Evolutionary conservation across 1,284 basidiomycete species (phyloP).

Genomic region (Ustilago tritici): DNA sequence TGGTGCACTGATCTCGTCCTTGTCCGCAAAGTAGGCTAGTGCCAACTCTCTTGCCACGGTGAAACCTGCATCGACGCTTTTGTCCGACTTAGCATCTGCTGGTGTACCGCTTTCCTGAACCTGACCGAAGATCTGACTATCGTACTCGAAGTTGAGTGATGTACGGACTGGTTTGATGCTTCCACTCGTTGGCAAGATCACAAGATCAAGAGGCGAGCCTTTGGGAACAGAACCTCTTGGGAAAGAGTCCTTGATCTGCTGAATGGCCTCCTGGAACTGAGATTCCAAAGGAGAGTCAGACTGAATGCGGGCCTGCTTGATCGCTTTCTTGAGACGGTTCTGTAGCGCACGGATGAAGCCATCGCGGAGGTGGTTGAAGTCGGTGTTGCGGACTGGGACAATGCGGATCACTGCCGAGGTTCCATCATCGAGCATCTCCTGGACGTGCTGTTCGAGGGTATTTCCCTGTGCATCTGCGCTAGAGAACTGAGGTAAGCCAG

Average conservation of each 20-base stretch:
- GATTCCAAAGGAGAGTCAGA: conserved; percentile 20
- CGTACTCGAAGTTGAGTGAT: conserved; percentile 50
- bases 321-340: conserved; percentile 75
- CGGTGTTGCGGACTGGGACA: conserved; percentile 84
- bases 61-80: conserved; percentile 24
- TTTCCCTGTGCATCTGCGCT: neutral
- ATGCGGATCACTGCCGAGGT: conserved; percentile 51
- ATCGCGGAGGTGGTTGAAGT: conserved; percentile 84
- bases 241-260: conserved; percentile 71
- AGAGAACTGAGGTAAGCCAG: neutral
- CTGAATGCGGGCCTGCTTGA: conserved; percentile 28
- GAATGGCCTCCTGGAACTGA: conserved; percentile 68
- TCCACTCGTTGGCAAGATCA: conserved; percentile 30
- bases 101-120: conserved; percentile 8
- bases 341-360: conserved; percentile 82
- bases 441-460: conserved; percentile 40
- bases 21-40: conserved; percentile 64
- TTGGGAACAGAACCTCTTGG: conserved; percentile 71
- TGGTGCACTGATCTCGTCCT: conserved; percentile 54
- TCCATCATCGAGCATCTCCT: conserved; percentile 46
- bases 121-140: conserved; percentile 49
- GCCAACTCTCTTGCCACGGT: conserved; percentile 58
- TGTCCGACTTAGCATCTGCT: conserved; percentile 5
- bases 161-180: neutral
- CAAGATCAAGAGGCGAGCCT: conserved; percentile 71